Percentiles rank a stretch among this genome's conserved stretches.
phyloP scores from a whole-genome alignment of 2,329 filamentous ascomycete genomes.

The Rhexocercosporidium sp. region DNA sequence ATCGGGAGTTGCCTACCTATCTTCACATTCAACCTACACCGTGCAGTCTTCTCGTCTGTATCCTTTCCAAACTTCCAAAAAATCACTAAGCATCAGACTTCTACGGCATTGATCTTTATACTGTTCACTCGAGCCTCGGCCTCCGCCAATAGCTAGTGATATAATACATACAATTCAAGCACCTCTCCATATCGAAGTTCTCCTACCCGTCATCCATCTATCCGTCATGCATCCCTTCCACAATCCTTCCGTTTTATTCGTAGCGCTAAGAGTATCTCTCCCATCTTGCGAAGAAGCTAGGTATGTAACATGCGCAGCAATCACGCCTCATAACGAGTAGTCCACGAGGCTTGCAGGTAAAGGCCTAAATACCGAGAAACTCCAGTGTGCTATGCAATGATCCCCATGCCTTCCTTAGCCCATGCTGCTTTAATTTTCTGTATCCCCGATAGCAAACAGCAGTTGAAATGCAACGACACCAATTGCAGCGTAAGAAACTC shows the following conservation, averaged over 20 bases:
- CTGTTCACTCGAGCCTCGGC: not conserved
- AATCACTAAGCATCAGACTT: not conserved
- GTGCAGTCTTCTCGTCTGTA: no score
- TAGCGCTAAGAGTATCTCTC: not conserved
- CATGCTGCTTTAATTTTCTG: not conserved
- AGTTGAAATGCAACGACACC: not conserved
- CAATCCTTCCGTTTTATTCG: not conserved
- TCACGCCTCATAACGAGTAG: not conserved
- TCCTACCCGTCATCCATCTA: not conserved
- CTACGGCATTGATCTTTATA: not conserved
- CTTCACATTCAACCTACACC: not conserved
- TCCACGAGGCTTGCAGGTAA: not conserved
- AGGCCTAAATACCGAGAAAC: not conserved
- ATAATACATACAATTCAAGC: not conserved
- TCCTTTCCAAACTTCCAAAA: not conserved
- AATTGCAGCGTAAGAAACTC: not conserved
- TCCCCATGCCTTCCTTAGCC: not conserved
- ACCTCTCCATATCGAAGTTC: not conserved
- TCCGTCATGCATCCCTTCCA: not conserved
- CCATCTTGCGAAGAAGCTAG: not conserved
- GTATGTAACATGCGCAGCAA: not conserved
- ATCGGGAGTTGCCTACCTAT: not conserved
- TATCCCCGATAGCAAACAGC: not conserved
- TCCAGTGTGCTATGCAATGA: conserved; percentile 1
- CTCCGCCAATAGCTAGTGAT: not conserved